Evolutionary conservation across 331 rosid species (phyloP), one percentile per base, ranked within the genome.

Genomic region (Rosa hybrid): DNA sequence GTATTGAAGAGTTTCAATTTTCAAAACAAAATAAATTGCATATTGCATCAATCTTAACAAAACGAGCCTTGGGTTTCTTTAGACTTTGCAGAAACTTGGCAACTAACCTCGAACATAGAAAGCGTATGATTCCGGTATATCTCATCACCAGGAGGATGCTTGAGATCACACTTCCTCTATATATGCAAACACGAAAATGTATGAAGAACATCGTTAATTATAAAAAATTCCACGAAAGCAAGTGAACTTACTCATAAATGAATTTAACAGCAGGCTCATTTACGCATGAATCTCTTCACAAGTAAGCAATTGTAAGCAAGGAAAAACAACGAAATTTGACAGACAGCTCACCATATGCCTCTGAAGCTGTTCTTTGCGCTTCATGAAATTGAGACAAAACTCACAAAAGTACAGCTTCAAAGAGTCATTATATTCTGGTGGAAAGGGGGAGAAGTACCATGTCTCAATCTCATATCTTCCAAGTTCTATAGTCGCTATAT

Each of bases 81-180:
- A 17, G 11, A 57, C 69, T 9, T 23, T 3, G 68, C 50, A 77
- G 41, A 25, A 74, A 63, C 53, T 75, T n/a, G 14, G 72, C 57
- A 78, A 21, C 71, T 69, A 85, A 96, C 99, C 98, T 96, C 99
- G 83, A 96, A 96, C 99, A 96, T 96, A 48, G 99, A 96, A 83
- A 96, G 86, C 21, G 99, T 96, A 81, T 98, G 98, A 82, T 96
- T 86, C 86, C 99, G 88, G 83, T 96, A 96, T 78, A 96, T 96
- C 90, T 96, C 99, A 90, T 96, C 99, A 74, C 99, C 99, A 62
- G 99, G 99, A 50, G 99, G 99, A 81, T 96, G 99, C 89, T 96
- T 96, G 69, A 96, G 99, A 88, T 96, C 99, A 78, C 99, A 96
- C 86, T 96, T 96, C 84, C 89, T 93, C 99, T 96, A 78, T 87